phyloP scores from a whole-genome alignment of 306 rosid genomes.

The Prunus persica region Prunus_persica_NCBIv2 NC_034011.1:8155501-8156000 shows the following conservation, averaged over 20 bases:
- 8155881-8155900: conserved; percentile 71
- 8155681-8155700: conserved; percentile 54
- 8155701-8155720: neutral
- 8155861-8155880: conserved; percentile 69
- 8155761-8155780: neutral
- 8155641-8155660: conserved; percentile 92
- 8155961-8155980: conserved; percentile 52
- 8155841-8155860: conserved; percentile 81
- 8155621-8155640: conserved; percentile 94
- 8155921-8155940: conserved; percentile 88
- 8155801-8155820: conserved; percentile 79
- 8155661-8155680: conserved; percentile 97
- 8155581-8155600: conserved; percentile 90
- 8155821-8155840: conserved; percentile 67
- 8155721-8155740: neutral
- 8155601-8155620: conserved; percentile 85
- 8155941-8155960: conserved; percentile 55
- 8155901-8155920: conserved; percentile 77
- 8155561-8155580: conserved; percentile 82
- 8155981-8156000: conserved; percentile 28
- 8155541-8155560: conserved; percentile 85
- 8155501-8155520: conserved; percentile 65
- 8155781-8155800: conserved; percentile 91
- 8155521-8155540: conserved; percentile 54
- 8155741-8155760: neutral